Base-by-base conservation (phyloP, 2,329 filamentous ascomycete species). In the Emergomyces orientalis region DNA sequence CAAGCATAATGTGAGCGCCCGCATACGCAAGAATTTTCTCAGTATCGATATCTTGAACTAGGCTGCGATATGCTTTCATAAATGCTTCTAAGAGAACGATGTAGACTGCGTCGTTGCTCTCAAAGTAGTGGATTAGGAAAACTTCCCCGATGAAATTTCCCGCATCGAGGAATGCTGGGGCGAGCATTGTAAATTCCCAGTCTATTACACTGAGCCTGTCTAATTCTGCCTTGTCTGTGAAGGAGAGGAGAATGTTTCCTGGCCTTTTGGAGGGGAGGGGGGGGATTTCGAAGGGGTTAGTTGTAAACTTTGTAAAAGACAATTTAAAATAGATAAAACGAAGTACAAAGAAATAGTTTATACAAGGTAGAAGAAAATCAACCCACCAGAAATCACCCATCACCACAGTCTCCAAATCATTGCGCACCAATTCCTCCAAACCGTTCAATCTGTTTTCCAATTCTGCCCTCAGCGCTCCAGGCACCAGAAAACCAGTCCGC, bases 121-220 rank as follows among this genome's bases (percentile, higher is more conserved):
- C 47, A 52, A 52, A 52, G 47, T 52, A 52, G 47, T 52, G 47
- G 47, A 52, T 52, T 30, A 52, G 47, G 47, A 52, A 52, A 52
- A 52, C 47, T 30, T 52, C 47, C 7, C 47, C 47, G 13, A 52
- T 52, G 47, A 52, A 52, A 30, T 52, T 22, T 52, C 47, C 47
- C 47, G 17, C 27, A 17, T 52, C 47, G 47, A 52, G 47, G 47
- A 52, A 52, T 17, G 47, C 47, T 22, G 47, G 47, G 47, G 47
- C 47, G n/a, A 52, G 47, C 47, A 52, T 52, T 25, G 27, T 52
- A 52, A 52, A 52, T 52, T 52, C 47, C 47, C 47, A 52, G 47
- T 52, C 47, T 52, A 52, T 52, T 22, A 52, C 27, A 22, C 17
- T 52, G 22, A 52, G 47, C 14, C 47, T 52, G 22, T 52, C 47